Evolutionary conservation across 2,329 filamentous ascomycete genomes (phyloP).

Genomic region (Ophiostoma novo-ulmi): DNA sequence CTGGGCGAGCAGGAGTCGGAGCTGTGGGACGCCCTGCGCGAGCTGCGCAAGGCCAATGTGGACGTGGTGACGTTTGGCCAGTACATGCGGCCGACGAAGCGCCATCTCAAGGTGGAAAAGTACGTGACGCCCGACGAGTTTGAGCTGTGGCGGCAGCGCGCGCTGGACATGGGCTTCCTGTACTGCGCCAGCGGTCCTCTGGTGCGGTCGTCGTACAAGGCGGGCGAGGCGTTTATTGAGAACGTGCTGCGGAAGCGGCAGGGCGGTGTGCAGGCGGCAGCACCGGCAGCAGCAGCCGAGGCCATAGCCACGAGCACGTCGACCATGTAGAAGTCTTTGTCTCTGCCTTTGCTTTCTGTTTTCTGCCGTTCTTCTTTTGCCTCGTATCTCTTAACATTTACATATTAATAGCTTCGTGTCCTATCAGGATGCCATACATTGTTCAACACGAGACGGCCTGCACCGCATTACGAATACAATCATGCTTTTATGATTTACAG

Average conservation of each 20-base stretch:
- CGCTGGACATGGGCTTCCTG: constrained; percentile 90
- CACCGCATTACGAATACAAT: constrained; percentile 1
- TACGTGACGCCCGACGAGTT: constrained; percentile 91
- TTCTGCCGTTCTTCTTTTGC: background rate
- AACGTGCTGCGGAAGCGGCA: constrained; percentile 87
- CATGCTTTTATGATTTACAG: background rate
- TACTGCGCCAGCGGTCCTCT: constrained; percentile 93
- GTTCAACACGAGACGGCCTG: constrained; percentile 8
- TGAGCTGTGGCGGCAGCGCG: constrained; percentile 83
- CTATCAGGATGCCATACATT: background rate
- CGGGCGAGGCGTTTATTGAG: constrained; percentile 96
- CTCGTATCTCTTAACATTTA: background rate
- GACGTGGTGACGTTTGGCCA: constrained; percentile 99
- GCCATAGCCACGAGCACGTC: background rate
- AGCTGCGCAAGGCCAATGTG: constrained; percentile 73
- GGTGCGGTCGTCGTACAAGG: constrained; percentile 94
- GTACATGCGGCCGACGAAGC: constrained; percentile 98
- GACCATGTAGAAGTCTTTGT: background rate
- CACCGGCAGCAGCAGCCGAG: background rate
- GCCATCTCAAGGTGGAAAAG: constrained; percentile 93
- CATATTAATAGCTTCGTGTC: constrained; percentile 8
- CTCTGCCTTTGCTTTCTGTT: background rate
- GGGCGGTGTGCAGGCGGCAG: constrained; percentile 32
- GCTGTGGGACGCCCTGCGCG: constrained; percentile 69
- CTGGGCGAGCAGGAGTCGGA: constrained; percentile 88